Conservation (phyloP, 306 rosid species). For the Acacia melanoxylon region DNA sequence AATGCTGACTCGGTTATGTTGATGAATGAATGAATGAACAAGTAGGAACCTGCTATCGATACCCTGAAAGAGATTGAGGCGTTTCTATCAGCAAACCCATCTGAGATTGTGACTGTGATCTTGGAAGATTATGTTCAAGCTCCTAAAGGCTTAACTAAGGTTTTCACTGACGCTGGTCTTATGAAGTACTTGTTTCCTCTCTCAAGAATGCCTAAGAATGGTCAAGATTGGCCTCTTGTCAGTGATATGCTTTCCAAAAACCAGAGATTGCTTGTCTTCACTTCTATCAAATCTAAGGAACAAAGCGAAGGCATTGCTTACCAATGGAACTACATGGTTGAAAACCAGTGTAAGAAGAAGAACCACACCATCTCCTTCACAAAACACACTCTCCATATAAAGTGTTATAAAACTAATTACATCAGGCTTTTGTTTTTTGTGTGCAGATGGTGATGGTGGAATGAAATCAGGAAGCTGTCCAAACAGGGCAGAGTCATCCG, state of each 20-base stretch:
- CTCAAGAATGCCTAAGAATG: constrained; percentile 68
- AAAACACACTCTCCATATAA: not conserved
- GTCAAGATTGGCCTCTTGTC: constrained; percentile 81
- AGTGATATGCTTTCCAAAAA: constrained; percentile 77
- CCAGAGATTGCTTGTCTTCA: constrained; percentile 77
- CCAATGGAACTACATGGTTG: constrained; percentile 92
- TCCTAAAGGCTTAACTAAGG: constrained; percentile 76
- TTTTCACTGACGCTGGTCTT: constrained; percentile 63
- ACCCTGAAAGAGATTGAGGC: constrained; percentile 72
- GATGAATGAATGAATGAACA: not conserved
- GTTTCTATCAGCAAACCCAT: constrained; percentile 65
- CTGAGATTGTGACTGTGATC: constrained; percentile 80
- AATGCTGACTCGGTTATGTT: not conserved
- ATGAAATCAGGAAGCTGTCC: constrained; percentile 65
- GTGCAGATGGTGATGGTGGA: constrained; percentile 84
- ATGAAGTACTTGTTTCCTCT: constrained; percentile 85
- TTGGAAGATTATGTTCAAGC: constrained; percentile 88
- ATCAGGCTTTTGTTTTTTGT: not conserved
- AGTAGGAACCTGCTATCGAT: constrained; percentile 73
- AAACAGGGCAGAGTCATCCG: constrained; percentile 72
- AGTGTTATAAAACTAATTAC: not conserved
- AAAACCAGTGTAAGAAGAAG: constrained; percentile 65
- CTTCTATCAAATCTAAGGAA: constrained; percentile 62
- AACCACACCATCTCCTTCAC: not conserved
- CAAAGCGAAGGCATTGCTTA: constrained; percentile 79